These are phyloP conservation scores for Candida xyloterini DNA, from an alignment of 805 yeast genomes.

Conservation along the genomic window DNA sequence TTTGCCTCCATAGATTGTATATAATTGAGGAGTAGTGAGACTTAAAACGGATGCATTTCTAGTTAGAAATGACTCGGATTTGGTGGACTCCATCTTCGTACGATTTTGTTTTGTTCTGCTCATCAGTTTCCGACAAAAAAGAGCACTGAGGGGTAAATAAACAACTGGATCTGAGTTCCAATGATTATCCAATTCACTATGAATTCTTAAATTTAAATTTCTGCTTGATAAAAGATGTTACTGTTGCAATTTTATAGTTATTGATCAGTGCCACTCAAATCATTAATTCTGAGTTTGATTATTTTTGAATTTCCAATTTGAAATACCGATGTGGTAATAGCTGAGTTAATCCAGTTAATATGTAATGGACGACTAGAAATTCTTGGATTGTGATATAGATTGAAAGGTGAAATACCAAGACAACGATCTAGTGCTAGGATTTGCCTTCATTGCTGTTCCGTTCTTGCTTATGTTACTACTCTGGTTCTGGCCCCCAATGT, in stretches of 20 bases:
- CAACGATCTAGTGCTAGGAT: too few relatives aligned
- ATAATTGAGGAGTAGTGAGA: slow-evolving; percentile 29
- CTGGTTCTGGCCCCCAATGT: too few relatives aligned
- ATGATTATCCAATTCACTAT: too few relatives aligned
- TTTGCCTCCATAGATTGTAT: slow-evolving; percentile 27
- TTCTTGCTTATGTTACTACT: too few relatives aligned
- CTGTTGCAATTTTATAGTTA: not conserved
- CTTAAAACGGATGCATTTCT: slow-evolving; percentile 21
- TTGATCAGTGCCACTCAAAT: not conserved
- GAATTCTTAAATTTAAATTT: too few relatives aligned
- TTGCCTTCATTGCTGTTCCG: too few relatives aligned
- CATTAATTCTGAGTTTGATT: slow-evolving; percentile 1
- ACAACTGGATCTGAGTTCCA: too few relatives aligned
- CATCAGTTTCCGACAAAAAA: not conserved
- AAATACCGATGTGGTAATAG: not conserved
- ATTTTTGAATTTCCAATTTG: slow-evolving; percentile 2
- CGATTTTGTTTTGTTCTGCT: not conserved
- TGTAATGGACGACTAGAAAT: not conserved
- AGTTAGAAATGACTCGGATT: slow-evolving; percentile 4
- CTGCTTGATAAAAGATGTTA: too few relatives aligned
- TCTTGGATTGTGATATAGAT: too few relatives aligned
- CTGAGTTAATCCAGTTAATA: not conserved
- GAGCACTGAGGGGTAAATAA: too few relatives aligned
- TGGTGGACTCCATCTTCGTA: not conserved
- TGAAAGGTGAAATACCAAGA: too few relatives aligned